These are phyloP conservation scores for Gardenia jasminoides DNA, from an alignment of 257 asterid genomes.

Conservation along the genomic window DNA sequence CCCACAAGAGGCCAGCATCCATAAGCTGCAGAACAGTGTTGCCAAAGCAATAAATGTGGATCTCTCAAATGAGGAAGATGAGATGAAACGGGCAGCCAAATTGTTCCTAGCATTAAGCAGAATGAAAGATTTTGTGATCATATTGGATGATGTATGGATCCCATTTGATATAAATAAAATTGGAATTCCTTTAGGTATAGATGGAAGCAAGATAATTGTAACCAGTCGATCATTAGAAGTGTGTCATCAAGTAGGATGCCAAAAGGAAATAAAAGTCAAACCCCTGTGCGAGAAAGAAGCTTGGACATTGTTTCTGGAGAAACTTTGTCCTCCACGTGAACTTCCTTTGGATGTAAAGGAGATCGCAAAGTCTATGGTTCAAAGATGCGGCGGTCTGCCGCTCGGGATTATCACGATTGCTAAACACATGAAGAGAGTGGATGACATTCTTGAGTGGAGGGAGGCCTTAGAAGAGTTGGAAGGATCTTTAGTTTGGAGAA, in stretches of 20 bases:
- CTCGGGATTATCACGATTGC: slow-evolving; percentile 23
- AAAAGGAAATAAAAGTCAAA: slow-evolving; percentile 25
- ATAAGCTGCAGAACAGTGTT: background rate
- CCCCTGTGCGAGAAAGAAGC: background rate
- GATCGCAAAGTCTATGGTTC: background rate
- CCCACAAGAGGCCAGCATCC: background rate
- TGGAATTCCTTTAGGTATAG: background rate
- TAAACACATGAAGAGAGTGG: slow-evolving; percentile 32
- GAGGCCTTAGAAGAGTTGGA: background rate
- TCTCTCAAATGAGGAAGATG: background rate
- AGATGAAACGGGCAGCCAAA: background rate
- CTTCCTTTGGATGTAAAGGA: background rate
- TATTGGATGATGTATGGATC: background rate
- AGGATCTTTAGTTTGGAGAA: background rate
- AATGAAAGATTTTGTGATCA: background rate
- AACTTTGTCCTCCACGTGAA: background rate
- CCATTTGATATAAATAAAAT: background rate
- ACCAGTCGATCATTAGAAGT: slow-evolving; percentile 21
- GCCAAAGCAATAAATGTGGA: background rate
- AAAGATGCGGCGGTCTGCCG: slow-evolving; percentile 22
- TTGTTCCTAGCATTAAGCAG: background rate
- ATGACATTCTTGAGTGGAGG: slow-evolving; percentile 33
- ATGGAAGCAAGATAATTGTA: slow-evolving; percentile 19
- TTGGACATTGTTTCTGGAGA: background rate
- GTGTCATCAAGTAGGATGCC: slow-evolving; percentile 19